Percentiles rank a stretch among this genome's conserved stretches.
phyloP scores from a whole-genome alignment of 1,284 basidiomycete genomes.

The Meira miltonrushii region DNA sequence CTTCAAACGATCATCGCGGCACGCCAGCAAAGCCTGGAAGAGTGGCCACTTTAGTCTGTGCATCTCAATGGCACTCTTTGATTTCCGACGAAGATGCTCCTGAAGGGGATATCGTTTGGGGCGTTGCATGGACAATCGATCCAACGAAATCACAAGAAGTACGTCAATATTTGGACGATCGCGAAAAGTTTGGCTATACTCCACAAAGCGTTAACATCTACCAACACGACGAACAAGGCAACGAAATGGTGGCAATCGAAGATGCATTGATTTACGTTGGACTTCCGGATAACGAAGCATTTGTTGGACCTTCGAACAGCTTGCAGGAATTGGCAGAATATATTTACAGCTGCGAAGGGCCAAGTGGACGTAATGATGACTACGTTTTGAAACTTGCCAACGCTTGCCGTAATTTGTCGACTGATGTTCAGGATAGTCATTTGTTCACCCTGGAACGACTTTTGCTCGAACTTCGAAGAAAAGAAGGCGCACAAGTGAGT shows the following conservation, averaged over 20 bases:
- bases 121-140: conserved; percentile 77
- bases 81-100: conserved; percentile 18
- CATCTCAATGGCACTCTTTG: conserved; percentile 67
- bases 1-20: conserved; percentile 71
- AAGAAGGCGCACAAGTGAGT: conserved; percentile 11
- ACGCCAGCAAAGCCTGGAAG: conserved; percentile 58
- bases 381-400: conserved; percentile 70
- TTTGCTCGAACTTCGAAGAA: conserved; percentile 23
- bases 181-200: conserved; percentile 65
- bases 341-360: conserved; percentile 71
- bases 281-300: conserved; percentile 69
- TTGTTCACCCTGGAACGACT: conserved; percentile 67
- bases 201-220: conserved; percentile 32
- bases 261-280: conserved; percentile 68
- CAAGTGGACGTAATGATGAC: conserved; percentile 76
- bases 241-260: conserved; percentile 59
- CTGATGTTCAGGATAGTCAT: conserved; percentile 70
- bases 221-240: conserved; percentile 5
- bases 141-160: conserved; percentile 68
- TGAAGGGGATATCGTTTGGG: conserved; percentile 66
- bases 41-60: conserved; percentile 81
- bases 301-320: conserved; percentile 71
- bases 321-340: conserved; percentile 63
- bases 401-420: conserved; percentile 66
- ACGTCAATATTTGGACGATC: conserved; percentile 72